A percentile compares a stretch with the other conserved stretches of the same genome.
Evolutionary conservation across 2,329 filamentous ascomycete species (phyloP).

Genomic region (Alternaria hordeiaustralica): DNA sequence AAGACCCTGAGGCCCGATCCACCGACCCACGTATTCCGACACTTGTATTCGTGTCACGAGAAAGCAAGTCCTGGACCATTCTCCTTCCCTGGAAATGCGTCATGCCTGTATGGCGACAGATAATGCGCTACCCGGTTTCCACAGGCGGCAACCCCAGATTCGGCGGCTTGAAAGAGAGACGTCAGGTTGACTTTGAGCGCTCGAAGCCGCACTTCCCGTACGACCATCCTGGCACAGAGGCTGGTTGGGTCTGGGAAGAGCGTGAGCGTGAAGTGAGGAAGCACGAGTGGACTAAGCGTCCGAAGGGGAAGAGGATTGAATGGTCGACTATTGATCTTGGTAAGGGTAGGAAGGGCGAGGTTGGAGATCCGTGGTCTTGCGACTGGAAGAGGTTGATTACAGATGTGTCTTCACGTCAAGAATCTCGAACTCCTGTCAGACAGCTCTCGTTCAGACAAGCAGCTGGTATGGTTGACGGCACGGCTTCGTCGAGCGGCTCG

Average conservation of each 20-base stretch:
- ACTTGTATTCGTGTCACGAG: conserved; percentile 69
- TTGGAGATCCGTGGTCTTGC: conserved; percentile 82
- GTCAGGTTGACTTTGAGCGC: conserved; percentile 82
- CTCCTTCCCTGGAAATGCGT: conserved; percentile 92
- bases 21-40: conserved; percentile 80
- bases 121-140: conserved; percentile 82
- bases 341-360: conserved; percentile 75
- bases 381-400: conserved; percentile 77
- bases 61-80: conserved; percentile 73
- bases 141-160: conserved; percentile 82
- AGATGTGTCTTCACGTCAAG: not conserved
- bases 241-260: conserved; percentile 80
- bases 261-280: conserved; percentile 67
- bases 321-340: conserved; percentile 80
- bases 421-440: conserved; percentile 27
- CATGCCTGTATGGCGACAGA: conserved; percentile 79
- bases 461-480: conserved; percentile 35
- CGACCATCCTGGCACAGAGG: conserved; percentile 79
- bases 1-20: conserved; percentile 62
- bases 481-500: not conserved
- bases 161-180: conserved; percentile 79
- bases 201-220: conserved; percentile 82
- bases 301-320: conserved; percentile 79
- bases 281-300: conserved; percentile 74
- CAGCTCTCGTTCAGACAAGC: conserved; percentile 29